A percentile compares a stretch with the other conserved stretches of the same genome.
Conservation (phyloP, 2,329 filamentous ascomycete species). For the Curvularia sp. region DNA sequence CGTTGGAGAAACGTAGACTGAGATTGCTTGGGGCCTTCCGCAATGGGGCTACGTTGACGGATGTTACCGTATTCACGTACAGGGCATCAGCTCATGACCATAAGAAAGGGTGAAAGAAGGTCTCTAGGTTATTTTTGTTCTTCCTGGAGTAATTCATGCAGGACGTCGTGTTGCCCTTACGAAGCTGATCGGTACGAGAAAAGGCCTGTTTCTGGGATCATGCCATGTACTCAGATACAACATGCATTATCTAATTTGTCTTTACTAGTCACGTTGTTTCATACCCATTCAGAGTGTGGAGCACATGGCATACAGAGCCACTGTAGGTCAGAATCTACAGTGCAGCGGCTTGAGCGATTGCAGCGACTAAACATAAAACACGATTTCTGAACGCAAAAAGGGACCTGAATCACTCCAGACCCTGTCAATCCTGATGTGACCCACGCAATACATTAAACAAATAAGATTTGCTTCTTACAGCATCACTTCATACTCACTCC, state of each 20-base stretch:
- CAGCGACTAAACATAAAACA: not conserved
- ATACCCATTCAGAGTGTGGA: not conserved
- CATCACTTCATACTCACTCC: not conserved
- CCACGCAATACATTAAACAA: not conserved
- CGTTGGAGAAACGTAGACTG: not conserved
- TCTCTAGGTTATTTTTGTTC: not conserved
- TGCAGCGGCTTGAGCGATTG: not conserved
- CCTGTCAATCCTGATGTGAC: not conserved
- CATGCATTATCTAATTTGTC: not conserved
- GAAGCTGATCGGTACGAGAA: not conserved
- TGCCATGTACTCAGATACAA: not conserved
- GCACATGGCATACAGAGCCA: not conserved
- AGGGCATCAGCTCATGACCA: not conserved
- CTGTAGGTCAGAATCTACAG: not conserved
- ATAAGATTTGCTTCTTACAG: not conserved
- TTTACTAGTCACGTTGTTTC: not conserved
- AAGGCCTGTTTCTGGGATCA: not conserved
- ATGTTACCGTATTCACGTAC: not conserved
- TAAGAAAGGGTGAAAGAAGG: not conserved
- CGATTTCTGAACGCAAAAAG: not conserved
- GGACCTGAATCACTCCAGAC: not conserved
- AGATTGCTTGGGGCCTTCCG: not conserved
- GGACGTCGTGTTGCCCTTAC: not conserved
- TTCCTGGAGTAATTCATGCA: not conserved
- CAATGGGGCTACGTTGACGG: not conserved